These are phyloP conservation scores for Westerdykella ornata DNA, from an alignment of 2,329 filamentous ascomycete species.

Conservation along the genomic window DNA sequence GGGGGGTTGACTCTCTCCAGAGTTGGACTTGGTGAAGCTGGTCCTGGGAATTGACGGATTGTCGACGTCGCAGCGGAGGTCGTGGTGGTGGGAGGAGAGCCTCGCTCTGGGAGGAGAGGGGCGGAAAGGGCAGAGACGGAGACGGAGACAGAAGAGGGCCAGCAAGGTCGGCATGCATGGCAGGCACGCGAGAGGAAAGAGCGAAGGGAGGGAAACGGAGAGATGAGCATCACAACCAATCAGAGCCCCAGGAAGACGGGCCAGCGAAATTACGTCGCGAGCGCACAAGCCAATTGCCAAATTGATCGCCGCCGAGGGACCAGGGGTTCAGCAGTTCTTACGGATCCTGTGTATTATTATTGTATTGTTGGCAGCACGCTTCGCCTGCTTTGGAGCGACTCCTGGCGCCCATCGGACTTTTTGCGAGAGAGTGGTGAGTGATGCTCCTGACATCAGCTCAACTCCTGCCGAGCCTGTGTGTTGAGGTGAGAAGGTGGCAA, in stretches of 20 bases:
- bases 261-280: background rate
- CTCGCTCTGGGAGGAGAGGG: conserved; percentile 4
- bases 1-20: conserved; percentile 8
- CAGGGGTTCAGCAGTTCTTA: too few species aligned
- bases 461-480: too few species aligned
- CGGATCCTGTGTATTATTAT: too few species aligned
- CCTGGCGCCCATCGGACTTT: too few species aligned
- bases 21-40: conserved; percentile 8
- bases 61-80: conserved; percentile 31
- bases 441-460: too few species aligned
- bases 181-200: too few species aligned
- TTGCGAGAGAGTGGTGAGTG: too few species aligned
- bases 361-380: too few species aligned
- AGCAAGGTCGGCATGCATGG: too few species aligned
- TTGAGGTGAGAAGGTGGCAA: too few species aligned
- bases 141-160: background rate
- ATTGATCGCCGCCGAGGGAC: too few species aligned
- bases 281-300: background rate
- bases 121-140: conserved; percentile 6
- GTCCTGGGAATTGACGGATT: conserved; percentile 5
- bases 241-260: background rate
- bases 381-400: too few species aligned
- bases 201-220: background rate
- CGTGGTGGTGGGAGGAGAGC: conserved; percentile 14
- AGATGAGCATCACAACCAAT: background rate